A percentile compares a stretch with the other conserved stretches of the same genome.
These are phyloP conservation scores for Apiospora marii DNA, from an alignment of 2,329 filamentous ascomycete species.

Conservation along the genomic window DNA sequence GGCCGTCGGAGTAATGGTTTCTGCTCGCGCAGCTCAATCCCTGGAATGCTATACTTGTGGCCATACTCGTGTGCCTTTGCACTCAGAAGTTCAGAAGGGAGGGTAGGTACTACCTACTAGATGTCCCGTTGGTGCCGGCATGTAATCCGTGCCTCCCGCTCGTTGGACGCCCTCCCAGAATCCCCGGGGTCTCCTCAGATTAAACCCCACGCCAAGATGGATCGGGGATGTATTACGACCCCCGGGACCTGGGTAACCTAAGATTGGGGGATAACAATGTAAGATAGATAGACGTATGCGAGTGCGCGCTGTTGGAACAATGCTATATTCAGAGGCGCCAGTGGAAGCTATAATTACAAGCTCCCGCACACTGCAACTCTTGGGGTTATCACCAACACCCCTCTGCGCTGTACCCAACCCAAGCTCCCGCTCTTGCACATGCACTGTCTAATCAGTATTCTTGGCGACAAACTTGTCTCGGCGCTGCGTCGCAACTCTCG, in stretches of 20 bases:
- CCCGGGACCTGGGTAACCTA: not conserved
- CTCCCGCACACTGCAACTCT: not conserved
- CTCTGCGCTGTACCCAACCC: not conserved
- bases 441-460: not conserved
- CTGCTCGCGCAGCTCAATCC: not conserved
- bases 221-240: not conserved
- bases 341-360: conserved; percentile 11
- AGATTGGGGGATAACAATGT: not conserved
- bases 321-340: not conserved
- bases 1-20: not conserved
- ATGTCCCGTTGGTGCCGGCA: not conserved
- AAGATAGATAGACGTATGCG: not conserved
- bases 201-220: conserved; percentile 18
- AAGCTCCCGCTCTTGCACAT: not conserved
- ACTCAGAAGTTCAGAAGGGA: too few species aligned
- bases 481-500: conserved; percentile 4
- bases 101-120: too few species aligned
- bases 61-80: too few species aligned
- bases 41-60: too few species aligned
- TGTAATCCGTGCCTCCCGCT: conserved; percentile 3
- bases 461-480: conserved; percentile 9
- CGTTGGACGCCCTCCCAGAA: conserved; percentile 9
- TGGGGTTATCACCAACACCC: not conserved
- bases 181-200: not conserved
- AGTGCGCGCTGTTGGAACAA: conserved; percentile 8